These are phyloP conservation scores for Moesziomyces sp. DNA, from an alignment of 1,284 basidiomycete species.

Conservation along the genomic window DNA sequence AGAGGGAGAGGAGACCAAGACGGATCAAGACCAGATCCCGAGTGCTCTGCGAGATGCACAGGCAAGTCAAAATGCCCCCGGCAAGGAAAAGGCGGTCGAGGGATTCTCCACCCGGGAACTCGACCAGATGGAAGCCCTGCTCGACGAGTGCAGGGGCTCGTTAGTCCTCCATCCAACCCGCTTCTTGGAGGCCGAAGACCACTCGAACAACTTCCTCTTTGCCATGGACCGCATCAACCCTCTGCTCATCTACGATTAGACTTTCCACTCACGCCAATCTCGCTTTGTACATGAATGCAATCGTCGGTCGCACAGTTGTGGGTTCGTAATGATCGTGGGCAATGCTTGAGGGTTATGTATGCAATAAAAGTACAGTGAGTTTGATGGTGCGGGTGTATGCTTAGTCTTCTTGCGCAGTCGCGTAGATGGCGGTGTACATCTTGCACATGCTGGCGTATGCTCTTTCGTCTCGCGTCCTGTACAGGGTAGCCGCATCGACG, in stretches of 20 bases:
- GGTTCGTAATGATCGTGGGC: neutral
- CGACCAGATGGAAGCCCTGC: slow-evolving; percentile 60
- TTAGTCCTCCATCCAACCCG: slow-evolving; percentile 60
- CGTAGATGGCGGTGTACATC: slow-evolving; percentile 52
- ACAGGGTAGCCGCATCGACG: slow-evolving; percentile 66
- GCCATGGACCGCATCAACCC: slow-evolving; percentile 64
- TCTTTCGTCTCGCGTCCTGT: slow-evolving; percentile 37
- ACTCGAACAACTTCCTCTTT: slow-evolving; percentile 60
- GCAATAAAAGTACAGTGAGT: neutral
- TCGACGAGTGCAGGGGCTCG: slow-evolving; percentile 55
- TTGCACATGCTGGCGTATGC: slow-evolving; percentile 51
- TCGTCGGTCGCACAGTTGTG: too few species aligned
- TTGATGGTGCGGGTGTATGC: neutral
- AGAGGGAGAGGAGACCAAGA: slow-evolving; percentile 6
- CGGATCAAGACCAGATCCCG: slow-evolving; percentile 12
- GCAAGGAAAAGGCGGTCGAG: slow-evolving; percentile 30
- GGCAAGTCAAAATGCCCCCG: slow-evolving; percentile 4
- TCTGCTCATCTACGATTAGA: slow-evolving; percentile 48
- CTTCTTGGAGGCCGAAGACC: slow-evolving; percentile 64
- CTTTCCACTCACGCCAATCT: neutral
- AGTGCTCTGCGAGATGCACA: slow-evolving; percentile 20
- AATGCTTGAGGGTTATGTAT: neutral
- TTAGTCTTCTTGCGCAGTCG: slow-evolving; percentile 1
- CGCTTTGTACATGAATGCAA: neutral
- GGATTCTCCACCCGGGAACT: slow-evolving; percentile 55